Conservation (phyloP, 2,329 filamentous ascomycete species). For the Alternaria metachromatica region DNA sequence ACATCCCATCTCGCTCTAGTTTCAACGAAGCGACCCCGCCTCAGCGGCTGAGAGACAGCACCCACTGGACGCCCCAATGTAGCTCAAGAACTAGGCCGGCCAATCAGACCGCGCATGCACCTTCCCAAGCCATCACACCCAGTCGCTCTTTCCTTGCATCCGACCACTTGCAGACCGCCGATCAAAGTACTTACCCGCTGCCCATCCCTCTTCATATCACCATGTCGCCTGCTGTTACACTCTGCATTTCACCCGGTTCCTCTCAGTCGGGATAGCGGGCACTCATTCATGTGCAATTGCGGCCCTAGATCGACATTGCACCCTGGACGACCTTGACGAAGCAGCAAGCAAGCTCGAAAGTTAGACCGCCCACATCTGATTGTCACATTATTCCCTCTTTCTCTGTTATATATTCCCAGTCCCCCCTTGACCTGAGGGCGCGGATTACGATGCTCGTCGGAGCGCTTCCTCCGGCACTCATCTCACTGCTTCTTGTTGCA, state of each 20-base stretch:
- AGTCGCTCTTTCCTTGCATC: conserved; percentile 20
- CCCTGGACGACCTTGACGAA: conserved; percentile 10
- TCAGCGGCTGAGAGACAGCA: conserved; percentile 40
- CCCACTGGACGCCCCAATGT: conserved; percentile 40
- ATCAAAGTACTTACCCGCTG: conserved; percentile 28
- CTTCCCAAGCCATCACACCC: conserved; percentile 32
- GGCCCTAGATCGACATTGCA: conserved; percentile 21
- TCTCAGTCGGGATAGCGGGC: conserved; percentile 26
- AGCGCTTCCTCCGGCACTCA: conserved; percentile 31
- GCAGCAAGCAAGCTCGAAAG: conserved; percentile 5
- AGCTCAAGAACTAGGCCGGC: conserved; percentile 30
- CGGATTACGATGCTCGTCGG: conserved; percentile 36
- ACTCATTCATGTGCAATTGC: conserved; percentile 12
- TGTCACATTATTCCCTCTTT: conserved; percentile 6
- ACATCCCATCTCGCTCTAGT: conserved; percentile 14
- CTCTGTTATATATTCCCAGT: conserved; percentile 4
- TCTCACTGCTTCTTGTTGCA: conserved; percentile 36
- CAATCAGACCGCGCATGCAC: conserved; percentile 36
- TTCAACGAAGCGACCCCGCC: conserved; percentile 33
- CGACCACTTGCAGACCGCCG: conserved; percentile 38
- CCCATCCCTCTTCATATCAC: conserved; percentile 30
- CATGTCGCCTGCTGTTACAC: conserved; percentile 36
- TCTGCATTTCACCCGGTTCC: conserved; percentile 30
- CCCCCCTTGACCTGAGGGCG: background rate
- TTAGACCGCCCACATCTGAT: conserved; percentile 7